Conservation (phyloP, 345 rosid genomes). For the Populus tremula region DNA sequence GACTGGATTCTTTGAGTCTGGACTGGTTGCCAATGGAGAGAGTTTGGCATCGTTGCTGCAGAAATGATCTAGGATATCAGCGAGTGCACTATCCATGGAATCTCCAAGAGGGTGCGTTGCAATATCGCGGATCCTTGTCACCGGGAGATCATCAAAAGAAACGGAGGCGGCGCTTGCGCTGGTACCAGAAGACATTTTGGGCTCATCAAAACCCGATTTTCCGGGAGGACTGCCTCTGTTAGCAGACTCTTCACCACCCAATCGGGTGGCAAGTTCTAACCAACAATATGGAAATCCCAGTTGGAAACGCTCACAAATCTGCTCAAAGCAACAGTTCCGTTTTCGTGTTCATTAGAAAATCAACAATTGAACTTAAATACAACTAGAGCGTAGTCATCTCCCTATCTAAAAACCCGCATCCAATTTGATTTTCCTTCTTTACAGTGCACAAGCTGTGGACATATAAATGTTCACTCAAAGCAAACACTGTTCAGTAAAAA, state of each 20-base stretch:
- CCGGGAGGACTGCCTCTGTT: background rate
- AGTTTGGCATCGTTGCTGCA: slow-evolving; percentile 1
- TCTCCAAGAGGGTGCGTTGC: slow-evolving; percentile 18
- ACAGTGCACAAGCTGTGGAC: background rate
- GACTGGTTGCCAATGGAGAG: background rate
- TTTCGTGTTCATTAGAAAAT: background rate
- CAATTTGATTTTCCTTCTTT: background rate
- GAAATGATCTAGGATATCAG: slow-evolving; percentile 18
- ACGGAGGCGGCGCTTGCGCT: slow-evolving; percentile 13
- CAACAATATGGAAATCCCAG: slow-evolving; percentile 53
- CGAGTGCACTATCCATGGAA: slow-evolving; percentile 12
- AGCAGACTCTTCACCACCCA: slow-evolving; percentile 15
- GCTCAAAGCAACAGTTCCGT: slow-evolving; percentile 4
- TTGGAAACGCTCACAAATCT: slow-evolving; percentile 47
- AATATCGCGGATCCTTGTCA: slow-evolving; percentile 33
- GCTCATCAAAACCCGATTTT: slow-evolving; percentile 1
- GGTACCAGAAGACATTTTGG: background rate
- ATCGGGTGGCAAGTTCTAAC: slow-evolving; percentile 30
- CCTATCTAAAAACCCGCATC: background rate
- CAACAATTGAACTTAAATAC: background rate
- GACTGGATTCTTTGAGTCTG: background rate
- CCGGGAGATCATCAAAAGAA: slow-evolving; percentile 33
- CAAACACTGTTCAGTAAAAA: too few species aligned
- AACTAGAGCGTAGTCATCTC: background rate
- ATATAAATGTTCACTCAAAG: too few species aligned